Evolutionary conservation across 2,329 filamentous ascomycete species (phyloP).

Genomic region (Pseudocercospora cruenta): DNA sequence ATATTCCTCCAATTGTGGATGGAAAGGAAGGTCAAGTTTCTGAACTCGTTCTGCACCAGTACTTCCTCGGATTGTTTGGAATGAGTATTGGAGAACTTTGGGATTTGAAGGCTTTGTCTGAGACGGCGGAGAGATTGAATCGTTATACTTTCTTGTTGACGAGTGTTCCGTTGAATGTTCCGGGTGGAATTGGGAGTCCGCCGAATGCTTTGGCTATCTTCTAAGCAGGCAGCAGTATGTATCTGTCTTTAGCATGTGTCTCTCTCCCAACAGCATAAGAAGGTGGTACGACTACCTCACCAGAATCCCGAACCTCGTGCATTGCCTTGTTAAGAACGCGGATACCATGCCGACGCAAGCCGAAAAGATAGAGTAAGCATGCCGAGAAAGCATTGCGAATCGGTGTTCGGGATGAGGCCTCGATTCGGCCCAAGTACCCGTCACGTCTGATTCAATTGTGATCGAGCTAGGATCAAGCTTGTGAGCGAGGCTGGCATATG

Average conservation of each 20-base stretch:
- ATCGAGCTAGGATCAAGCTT: background rate
- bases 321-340: no score
- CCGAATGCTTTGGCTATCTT: slow-evolving; percentile 42
- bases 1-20: slow-evolving; percentile 37
- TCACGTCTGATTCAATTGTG: background rate
- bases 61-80: slow-evolving; percentile 47
- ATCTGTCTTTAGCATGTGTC: no score
- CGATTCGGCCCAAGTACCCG: background rate
- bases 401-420: background rate
- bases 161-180: slow-evolving; percentile 49
- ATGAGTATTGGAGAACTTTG: slow-evolving; percentile 53
- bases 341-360: background rate
- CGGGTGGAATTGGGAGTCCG: slow-evolving; percentile 41
- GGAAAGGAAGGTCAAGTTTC: slow-evolving; percentile 31
- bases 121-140: slow-evolving; percentile 43
- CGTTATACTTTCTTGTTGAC: slow-evolving; percentile 52
- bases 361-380: background rate
- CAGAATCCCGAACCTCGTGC: background rate
- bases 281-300: no score
- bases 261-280: no score
- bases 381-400: background rate
- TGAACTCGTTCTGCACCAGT: slow-evolving; percentile 44
- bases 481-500: background rate
- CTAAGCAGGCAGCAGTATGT: slow-evolving; percentile 17
- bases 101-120: slow-evolving; percentile 47